A percentile compares a stretch with the other conserved stretches of the same genome.
Evolutionary conservation across 2,329 filamentous ascomycete genomes (phyloP).

Genomic region (Arthrocladium fulminans): DNA sequence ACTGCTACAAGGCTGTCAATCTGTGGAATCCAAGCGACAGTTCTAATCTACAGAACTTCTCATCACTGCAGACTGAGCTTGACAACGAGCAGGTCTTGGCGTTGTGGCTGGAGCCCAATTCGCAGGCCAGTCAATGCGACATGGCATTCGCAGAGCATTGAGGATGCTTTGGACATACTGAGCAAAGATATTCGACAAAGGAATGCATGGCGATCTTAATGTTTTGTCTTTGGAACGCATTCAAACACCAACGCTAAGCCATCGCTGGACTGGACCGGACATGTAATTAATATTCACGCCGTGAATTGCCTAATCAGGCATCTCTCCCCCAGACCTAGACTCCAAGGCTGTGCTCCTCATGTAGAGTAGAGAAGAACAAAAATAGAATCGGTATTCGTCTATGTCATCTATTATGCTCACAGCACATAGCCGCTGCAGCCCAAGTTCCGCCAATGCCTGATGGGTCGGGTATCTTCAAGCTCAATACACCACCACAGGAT

Average conservation of each 20-base stretch:
- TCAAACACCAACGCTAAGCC: no score
- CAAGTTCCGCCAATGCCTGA: slow-evolving; percentile 69
- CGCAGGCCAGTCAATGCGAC: neutral
- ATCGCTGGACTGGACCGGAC: no score
- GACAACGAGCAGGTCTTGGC: neutral
- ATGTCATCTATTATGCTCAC: slow-evolving; percentile 24
- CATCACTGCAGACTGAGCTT: neutral
- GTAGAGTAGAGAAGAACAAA: no score
- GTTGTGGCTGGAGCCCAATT: neutral
- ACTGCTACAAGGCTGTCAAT: no score
- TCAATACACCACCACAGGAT: slow-evolving; percentile 97
- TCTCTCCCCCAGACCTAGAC: no score
- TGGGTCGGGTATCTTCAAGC: slow-evolving; percentile 72
- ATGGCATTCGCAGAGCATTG: neutral
- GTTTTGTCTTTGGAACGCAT: slow-evolving; percentile 61
- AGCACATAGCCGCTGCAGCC: slow-evolving; percentile 59
- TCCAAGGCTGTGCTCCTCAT: no score
- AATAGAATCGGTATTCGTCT: neutral
- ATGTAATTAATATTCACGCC: no score
- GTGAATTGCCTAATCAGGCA: no score
- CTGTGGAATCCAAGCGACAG: no score
- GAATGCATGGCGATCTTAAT: slow-evolving; percentile 32
- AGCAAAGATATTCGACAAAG: neutral
- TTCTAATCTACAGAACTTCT: neutral
- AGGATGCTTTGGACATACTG: neutral